A percentile compares a stretch with the other conserved stretches of the same genome.
Evolutionary conservation across 1,284 basidiomycete genomes (phyloP).

Genomic region (Sphaerobolus stellatus): DNA sequence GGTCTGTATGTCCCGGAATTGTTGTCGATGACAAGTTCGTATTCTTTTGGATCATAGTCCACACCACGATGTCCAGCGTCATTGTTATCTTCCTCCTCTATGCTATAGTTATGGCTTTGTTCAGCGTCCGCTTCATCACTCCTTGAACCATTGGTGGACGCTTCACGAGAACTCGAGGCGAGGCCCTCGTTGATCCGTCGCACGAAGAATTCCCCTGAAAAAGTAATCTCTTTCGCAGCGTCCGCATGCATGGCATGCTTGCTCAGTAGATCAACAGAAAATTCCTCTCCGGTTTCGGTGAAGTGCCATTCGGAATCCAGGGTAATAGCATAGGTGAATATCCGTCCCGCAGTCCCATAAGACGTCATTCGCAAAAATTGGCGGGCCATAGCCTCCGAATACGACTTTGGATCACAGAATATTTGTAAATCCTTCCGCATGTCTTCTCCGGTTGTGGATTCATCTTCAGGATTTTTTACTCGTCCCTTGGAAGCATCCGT

Average conservation of each 20-base stretch:
- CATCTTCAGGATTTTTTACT: not conserved
- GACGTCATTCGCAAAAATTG: slow-evolving; percentile 45
- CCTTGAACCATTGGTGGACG: too few species aligned
- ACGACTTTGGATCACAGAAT: not conserved
- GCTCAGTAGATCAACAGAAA: slow-evolving; percentile 46
- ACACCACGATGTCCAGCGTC: slow-evolving; percentile 14
- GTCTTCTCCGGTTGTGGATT: not conserved
- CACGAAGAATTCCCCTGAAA: slow-evolving; percentile 39
- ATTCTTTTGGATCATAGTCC: slow-evolving; percentile 34
- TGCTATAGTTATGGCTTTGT: too few species aligned
- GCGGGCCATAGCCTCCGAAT: slow-evolving; percentile 31
- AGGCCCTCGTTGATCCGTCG: not conserved
- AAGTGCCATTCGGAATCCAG: slow-evolving; percentile 47
- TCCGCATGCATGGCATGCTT: slow-evolving; percentile 55
- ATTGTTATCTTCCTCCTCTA: too few species aligned
- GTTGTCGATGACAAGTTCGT: slow-evolving; percentile 53
- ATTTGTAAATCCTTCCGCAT: not conserved
- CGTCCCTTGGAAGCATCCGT: not conserved
- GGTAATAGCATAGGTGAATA: slow-evolving; percentile 49
- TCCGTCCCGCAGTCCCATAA: slow-evolving; percentile 41
- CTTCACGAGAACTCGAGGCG: too few species aligned
- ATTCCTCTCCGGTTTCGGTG: slow-evolving; percentile 50
- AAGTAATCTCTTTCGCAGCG: slow-evolving; percentile 39
- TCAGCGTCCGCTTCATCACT: slow-evolving; percentile 7
- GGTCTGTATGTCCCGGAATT: slow-evolving; percentile 52